Evolutionary conservation across 306 rosid genomes (phyloP).

Genomic region (Ormosia semicastrata): DNA sequence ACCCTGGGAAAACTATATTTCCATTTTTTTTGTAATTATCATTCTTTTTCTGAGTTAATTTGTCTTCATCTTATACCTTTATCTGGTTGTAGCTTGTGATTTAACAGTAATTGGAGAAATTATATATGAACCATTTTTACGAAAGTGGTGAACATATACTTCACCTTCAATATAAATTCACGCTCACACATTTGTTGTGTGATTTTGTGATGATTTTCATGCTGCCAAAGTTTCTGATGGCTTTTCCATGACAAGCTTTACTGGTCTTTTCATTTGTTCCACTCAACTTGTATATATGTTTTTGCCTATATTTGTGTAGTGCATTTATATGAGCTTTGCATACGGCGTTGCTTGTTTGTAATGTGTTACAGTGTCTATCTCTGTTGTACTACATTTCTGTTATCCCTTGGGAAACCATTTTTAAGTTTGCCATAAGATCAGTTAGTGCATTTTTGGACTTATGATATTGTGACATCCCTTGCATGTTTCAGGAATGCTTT

Average conservation of each 20-base stretch:
- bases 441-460: background rate
- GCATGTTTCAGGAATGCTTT: constrained; percentile 77
- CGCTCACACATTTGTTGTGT: background rate
- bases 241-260: background rate
- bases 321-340: background rate
- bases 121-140: background rate
- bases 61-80: background rate
- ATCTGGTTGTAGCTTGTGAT: constrained; percentile 1
- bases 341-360: background rate
- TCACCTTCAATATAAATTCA: background rate
- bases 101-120: background rate
- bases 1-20: background rate
- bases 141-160: background rate
- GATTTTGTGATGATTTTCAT: background rate
- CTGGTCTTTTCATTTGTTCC: background rate
- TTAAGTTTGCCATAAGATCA: background rate
- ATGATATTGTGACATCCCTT: constrained; percentile 18
- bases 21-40: background rate
- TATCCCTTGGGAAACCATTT: background rate
- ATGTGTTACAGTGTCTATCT: background rate
- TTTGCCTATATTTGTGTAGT: background rate
- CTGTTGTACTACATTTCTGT: constrained; percentile 6
- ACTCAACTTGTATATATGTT: background rate
- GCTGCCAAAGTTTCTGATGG: background rate
- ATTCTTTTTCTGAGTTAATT: background rate